Evolutionary conservation across 1,284 basidiomycete species (phyloP).

Genomic region (Inonotus hispidus): DNA sequence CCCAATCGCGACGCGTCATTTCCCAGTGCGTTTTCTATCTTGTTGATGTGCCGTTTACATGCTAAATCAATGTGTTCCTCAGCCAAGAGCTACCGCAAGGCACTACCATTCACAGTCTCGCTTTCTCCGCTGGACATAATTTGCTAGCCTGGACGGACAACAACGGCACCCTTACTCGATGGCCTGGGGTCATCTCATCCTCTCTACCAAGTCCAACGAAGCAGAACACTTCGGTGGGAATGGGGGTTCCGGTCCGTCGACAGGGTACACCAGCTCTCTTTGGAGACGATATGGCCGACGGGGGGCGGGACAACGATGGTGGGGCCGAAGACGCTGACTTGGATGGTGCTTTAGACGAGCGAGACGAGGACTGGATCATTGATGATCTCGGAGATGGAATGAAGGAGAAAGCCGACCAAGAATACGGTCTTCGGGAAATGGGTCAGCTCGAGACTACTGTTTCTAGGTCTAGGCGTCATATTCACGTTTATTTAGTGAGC

Average conservation of each 20-base stretch:
- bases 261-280: constrained; percentile 41
- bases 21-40: constrained; percentile 38
- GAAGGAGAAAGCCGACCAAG: constrained; percentile 42
- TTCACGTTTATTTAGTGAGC: constrained; percentile 50
- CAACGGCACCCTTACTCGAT: constrained; percentile 73
- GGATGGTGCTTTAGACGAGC: constrained; percentile 36
- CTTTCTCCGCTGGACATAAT: constrained; percentile 83
- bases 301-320: constrained; percentile 26
- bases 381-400: constrained; percentile 64
- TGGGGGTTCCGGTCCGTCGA: constrained; percentile 33
- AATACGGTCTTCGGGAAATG: constrained; percentile 64
- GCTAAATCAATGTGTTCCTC: constrained; percentile 4
- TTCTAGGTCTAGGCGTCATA: constrained; percentile 6
- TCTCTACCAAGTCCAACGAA: constrained; percentile 66
- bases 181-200: constrained; percentile 70
- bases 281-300: constrained; percentile 39
- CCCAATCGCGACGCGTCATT: constrained; percentile 54
- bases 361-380: constrained; percentile 70
- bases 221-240: constrained; percentile 32
- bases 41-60: constrained; percentile 8
- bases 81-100: constrained; percentile 41
- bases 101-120: constrained; percentile 58
- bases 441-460: constrained; percentile 39
- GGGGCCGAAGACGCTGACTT: constrained; percentile 31
- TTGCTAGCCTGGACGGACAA: constrained; percentile 84